A percentile compares a stretch with the other conserved stretches of the same genome.
These are phyloP conservation scores for Cyberlindnera samutprakarnensis DNA, from an alignment of 805 yeast genomes.

Conservation along the genomic window DNA sequence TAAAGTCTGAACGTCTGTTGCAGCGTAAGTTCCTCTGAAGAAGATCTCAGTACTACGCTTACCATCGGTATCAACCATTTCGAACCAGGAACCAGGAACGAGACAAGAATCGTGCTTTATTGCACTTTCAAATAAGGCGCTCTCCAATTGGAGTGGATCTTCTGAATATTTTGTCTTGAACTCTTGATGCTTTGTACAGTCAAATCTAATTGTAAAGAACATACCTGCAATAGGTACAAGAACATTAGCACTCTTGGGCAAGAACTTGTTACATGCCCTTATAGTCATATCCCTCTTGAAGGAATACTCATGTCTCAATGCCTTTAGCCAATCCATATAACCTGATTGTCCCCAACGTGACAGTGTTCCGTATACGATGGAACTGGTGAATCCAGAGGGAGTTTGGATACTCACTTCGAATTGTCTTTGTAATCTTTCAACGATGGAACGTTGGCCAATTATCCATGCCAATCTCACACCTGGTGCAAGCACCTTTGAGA, in stretches of 20 bases:
- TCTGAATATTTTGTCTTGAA: conserved; percentile 37
- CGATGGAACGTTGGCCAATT: conserved; percentile 55
- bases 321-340: conserved; percentile 83
- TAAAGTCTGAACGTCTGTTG: background rate
- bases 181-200: conserved; percentile 35
- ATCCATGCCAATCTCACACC: conserved; percentile 89
- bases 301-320: conserved; percentile 72
- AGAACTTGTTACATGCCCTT: conserved; percentile 51
- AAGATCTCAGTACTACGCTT: background rate
- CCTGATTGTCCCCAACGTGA: conserved; percentile 88
- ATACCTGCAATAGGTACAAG: conserved; percentile 69
- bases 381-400: conserved; percentile 74
- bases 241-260: conserved; percentile 39
- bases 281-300: conserved; percentile 75
- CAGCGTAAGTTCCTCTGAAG: conserved; percentile 3
- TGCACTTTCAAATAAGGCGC: conserved; percentile 46
- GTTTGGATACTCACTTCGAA: conserved; percentile 80
- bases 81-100: conserved; percentile 38
- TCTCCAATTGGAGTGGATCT: conserved; percentile 55
- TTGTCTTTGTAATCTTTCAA: conserved; percentile 61
- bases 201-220: conserved; percentile 57
- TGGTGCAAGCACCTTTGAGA: conserved; percentile 89
- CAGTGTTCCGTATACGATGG: conserved; percentile 62
- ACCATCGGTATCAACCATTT: background rate
- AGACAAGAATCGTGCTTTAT: conserved; percentile 50